Evolutionary conservation across 192 early-diverging fungal genomes (phyloP).

Genomic region (Backusella liffmaniae): DNA sequence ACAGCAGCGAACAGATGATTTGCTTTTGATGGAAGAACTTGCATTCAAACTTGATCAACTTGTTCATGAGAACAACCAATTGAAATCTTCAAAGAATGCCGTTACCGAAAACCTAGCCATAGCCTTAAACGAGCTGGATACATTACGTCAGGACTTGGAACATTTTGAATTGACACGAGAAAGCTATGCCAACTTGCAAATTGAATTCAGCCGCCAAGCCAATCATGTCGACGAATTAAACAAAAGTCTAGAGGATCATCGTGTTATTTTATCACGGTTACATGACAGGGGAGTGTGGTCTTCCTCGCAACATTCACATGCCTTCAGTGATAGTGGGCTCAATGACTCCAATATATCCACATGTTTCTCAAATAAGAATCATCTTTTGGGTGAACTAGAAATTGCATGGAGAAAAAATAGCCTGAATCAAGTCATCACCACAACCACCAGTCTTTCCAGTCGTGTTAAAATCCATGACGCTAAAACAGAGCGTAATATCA

Average conservation of each 20-base stretch:
- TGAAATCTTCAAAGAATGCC: slow-evolving; percentile 26
- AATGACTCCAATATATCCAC: not conserved
- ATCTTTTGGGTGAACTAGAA: slow-evolving; percentile 50
- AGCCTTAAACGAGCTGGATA: slow-evolving; percentile 20
- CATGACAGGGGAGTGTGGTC: slow-evolving; percentile 15
- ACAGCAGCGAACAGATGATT: slow-evolving; percentile 8
- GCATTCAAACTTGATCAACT: slow-evolving; percentile 28
- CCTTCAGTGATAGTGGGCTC: not conserved
- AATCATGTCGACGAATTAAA: slow-evolving; percentile 30
- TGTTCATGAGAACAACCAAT: slow-evolving; percentile 23
- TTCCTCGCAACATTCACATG: not conserved
- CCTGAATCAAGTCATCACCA: not conserved
- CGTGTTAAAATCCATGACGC: slow-evolving; percentile 9
- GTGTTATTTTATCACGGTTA: slow-evolving; percentile 14
- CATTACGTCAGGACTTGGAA: slow-evolving; percentile 25
- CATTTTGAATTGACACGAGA: slow-evolving; percentile 23
- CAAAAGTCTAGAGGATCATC: slow-evolving; percentile 40
- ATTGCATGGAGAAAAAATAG: slow-evolving; percentile 43
- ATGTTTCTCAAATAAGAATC: slow-evolving; percentile 6
- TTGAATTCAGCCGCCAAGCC: slow-evolving; percentile 29
- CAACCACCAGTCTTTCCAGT: not conserved
- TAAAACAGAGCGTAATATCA: slow-evolving; percentile 16
- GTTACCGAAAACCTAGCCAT: slow-evolving; percentile 22
- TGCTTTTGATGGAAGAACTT: not conserved
- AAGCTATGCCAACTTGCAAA: slow-evolving; percentile 28